Percentiles rank a stretch among this genome's conserved stretches.
Conservation (phyloP, 2,329 filamentous ascomycete genomes). For the Claviceps monticola region DNA sequence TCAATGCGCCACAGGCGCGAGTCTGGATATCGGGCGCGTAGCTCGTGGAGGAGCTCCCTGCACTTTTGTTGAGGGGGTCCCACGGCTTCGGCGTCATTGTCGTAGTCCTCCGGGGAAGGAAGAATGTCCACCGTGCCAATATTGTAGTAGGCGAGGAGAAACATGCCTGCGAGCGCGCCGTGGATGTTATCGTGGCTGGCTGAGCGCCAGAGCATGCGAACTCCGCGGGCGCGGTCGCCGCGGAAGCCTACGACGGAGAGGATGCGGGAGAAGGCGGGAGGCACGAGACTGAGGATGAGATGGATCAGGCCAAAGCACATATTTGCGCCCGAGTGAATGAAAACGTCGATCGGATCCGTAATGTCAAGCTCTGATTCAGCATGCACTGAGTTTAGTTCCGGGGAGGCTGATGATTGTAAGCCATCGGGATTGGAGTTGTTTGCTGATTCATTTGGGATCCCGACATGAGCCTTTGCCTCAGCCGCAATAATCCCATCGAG, state of each 20-base stretch:
- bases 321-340: constrained; percentile 77
- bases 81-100: constrained; percentile 42
- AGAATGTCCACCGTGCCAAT: constrained; percentile 84
- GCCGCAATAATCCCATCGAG: constrained; percentile 66
- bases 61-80: constrained; percentile 62
- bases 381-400: constrained; percentile 23
- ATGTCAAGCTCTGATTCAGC: constrained; percentile 47
- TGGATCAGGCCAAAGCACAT: constrained; percentile 83
- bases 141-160: constrained; percentile 78
- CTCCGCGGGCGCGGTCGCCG: constrained; percentile 70
- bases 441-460: constrained; percentile 10
- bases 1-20: constrained; percentile 80
- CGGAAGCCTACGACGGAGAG: constrained; percentile 82
- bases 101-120: constrained; percentile 41
- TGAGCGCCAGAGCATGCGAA: constrained; percentile 81
- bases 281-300: constrained; percentile 82
- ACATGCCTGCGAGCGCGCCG: constrained; percentile 74
- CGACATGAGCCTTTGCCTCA: constrained; percentile 38
- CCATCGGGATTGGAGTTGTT: constrained; percentile 8
- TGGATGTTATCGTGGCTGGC: constrained; percentile 79
- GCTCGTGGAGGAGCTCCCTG: constrained; percentile 50
- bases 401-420: constrained; percentile 8
- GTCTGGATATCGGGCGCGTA: constrained; percentile 67
- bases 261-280: constrained; percentile 76
- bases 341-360: constrained; percentile 65